These are phyloP conservation scores for Hemisphaericaspora lyxosophila DNA, from an alignment of 1,139 yeast species.

Conservation along the genomic window DNA sequence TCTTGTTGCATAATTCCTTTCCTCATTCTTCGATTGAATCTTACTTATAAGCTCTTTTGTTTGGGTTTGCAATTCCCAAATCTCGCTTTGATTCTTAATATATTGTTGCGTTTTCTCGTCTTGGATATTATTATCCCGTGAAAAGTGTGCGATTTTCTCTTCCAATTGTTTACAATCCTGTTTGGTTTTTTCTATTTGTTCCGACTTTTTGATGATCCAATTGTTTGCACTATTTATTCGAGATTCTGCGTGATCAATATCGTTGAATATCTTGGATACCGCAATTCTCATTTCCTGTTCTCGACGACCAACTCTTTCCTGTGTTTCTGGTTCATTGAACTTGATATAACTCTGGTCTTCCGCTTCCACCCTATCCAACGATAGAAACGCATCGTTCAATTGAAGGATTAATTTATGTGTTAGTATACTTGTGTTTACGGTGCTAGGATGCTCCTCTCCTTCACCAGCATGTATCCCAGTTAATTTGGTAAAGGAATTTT, in stretches of 20 bases:
- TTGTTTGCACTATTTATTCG: constrained; percentile 44
- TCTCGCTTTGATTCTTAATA: constrained; percentile 31
- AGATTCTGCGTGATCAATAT: constrained; percentile 38
- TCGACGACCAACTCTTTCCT: constrained; percentile 32
- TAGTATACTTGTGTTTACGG: constrained; percentile 22
- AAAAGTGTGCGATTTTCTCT: constrained; percentile 20
- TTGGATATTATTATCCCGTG: constrained; percentile 17
- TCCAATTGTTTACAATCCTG: constrained; percentile 22
- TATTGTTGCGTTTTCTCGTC: constrained; percentile 19
- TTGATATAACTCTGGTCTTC: constrained; percentile 27
- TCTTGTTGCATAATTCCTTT: constrained; percentile 61
- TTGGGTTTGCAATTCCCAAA: constrained; percentile 42
- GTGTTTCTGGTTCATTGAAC: constrained; percentile 25
- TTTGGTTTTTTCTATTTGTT: constrained; percentile 29
- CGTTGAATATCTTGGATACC: constrained; percentile 30
- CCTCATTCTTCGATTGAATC: constrained; percentile 43
- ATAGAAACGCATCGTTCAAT: constrained; percentile 31
- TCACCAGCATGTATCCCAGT: constrained; percentile 54
- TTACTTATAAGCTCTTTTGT: constrained; percentile 36
- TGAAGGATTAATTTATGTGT: constrained; percentile 41
- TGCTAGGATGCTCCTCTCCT: constrained; percentile 12
- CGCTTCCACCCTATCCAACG: constrained; percentile 25
- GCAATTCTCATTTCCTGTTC: constrained; percentile 29
- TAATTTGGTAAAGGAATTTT: constrained; percentile 53
- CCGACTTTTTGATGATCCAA: constrained; percentile 34